A percentile compares a stretch with the other conserved stretches of the same genome.
Conservation (phyloP, 1,284 basidiomycete species). For the Cutaneotrichosporon sp. region DNA sequence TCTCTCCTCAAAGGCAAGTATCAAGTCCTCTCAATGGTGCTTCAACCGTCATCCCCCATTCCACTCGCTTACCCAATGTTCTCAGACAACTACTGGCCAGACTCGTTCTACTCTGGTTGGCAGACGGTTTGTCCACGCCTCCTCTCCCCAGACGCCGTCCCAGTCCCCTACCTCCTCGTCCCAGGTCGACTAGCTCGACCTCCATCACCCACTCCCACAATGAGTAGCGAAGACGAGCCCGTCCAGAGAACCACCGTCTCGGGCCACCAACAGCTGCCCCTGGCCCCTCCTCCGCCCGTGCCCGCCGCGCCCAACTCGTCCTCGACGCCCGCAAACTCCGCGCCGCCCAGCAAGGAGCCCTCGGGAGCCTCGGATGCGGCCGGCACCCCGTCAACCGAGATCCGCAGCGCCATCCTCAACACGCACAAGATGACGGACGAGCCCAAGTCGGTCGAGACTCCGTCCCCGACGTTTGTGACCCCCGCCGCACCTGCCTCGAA, state of each 20-base stretch:
- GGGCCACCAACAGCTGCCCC: not conserved
- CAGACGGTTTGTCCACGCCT: conserved; percentile 23
- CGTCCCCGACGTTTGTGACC: not conserved
- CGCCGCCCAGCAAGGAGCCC: not conserved
- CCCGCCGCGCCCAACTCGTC: not conserved
- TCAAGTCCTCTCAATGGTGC: conserved; percentile 8
- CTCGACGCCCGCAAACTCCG: not conserved
- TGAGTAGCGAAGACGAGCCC: conserved; percentile 28
- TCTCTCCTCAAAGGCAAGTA: conserved; percentile 17
- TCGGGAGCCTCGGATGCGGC: not conserved
- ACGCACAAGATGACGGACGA: conserved; percentile 10
- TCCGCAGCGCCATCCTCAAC: conserved; percentile 1
- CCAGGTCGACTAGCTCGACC: conserved; percentile 9
- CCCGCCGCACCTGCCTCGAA: conserved; percentile 13
- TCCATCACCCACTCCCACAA: conserved; percentile 24
- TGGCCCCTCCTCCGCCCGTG: conserved; percentile 3
- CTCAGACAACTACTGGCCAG: conserved; percentile 9
- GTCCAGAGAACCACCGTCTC: not conserved
- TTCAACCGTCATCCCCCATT: conserved; percentile 5
- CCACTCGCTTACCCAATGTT: conserved; percentile 8
- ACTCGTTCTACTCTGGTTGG: conserved; percentile 13
- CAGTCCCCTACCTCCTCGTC: conserved; percentile 14
- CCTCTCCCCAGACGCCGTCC: conserved; percentile 16
- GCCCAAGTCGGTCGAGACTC: conserved; percentile 4
- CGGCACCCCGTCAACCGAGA: not conserved